Percentiles rank a stretch among this genome's conserved stretches.
Evolutionary conservation across 2,329 filamentous ascomycete genomes (phyloP).

Genomic region (Hypoxylon sp.): DNA sequence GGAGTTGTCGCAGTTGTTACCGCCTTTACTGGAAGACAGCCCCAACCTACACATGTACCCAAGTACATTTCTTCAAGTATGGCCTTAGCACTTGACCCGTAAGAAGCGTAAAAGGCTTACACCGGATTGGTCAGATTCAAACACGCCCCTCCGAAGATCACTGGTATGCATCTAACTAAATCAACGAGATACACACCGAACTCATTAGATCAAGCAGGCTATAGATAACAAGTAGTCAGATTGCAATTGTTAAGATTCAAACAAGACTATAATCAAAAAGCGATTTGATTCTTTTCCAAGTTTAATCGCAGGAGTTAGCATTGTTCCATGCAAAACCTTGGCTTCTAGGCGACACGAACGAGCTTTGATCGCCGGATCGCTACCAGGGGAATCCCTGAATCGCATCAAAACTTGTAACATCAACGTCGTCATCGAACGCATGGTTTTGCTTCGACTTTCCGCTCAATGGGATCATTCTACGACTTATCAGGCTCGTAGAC

Average conservation of each 20-base stretch:
- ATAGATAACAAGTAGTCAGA: neutral
- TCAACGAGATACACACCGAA: neutral
- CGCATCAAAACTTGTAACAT: neutral
- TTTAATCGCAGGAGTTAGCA: neutral
- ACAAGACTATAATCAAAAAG: neutral
- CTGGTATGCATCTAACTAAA: no score
- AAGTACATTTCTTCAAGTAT: no score
- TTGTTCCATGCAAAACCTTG: neutral
- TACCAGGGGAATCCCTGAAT: conserved; percentile 14
- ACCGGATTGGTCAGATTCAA: no score
- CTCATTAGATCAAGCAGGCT: neutral
- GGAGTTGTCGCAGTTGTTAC: neutral
- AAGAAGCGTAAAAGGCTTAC: no score
- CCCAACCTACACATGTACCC: no score
- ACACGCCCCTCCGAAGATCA: no score
- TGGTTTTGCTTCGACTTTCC: conserved; percentile 3
- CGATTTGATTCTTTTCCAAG: neutral
- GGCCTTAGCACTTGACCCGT: no score
- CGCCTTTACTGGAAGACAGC: no score
- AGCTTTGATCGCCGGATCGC: conserved; percentile 26
- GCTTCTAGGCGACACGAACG: conserved; percentile 1
- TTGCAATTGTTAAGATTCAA: neutral
- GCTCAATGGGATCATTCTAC: neutral
- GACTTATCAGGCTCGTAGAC: neutral
- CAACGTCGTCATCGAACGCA: conserved; percentile 9